Base-by-base conservation (phyloP, 2,329 filamentous ascomycete genomes). In the Penicillium sp. region DNA sequence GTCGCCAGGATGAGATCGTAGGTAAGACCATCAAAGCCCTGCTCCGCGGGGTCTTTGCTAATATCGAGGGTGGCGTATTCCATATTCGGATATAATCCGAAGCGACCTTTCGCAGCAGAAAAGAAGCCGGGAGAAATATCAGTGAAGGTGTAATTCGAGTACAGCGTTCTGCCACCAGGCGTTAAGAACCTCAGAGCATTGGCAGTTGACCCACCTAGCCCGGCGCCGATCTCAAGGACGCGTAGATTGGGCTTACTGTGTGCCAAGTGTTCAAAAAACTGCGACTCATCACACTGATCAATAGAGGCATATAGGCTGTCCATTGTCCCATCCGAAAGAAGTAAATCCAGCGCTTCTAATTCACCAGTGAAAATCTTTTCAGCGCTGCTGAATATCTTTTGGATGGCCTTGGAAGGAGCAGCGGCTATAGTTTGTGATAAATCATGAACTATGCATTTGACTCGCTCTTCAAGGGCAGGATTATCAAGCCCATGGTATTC, bases 1-100 rank as follows among this genome's bases (percentile, higher is more conserved):
- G 67, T 63, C 1, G 73, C 73, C 25, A 74, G 59, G 6, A 75
- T 62, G 1, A 75, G 57, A 31, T 75, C 72, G 51, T 68, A 75
- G 5, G 53, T 57, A n/a, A n/a, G n/a, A 2, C 49, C 50, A 25
- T 67, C 55, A 33, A 73, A 69, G 0, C 71, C 72, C 43, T 75
- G 72, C 8, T 59, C 57, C 2, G 18, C 25, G 0, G 67, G 67
- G 33, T 70, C 63, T 8, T 63, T 57, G n/a, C 58, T 62, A 20
- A 73, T 67, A 47, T 75, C 71, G 4, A 73, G 61, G 0, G 60
- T 63, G 2, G 59, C 53, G 44, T 67, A 75, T 23, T 67, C 60
- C 9, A 75, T 67, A 2, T 63, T 59, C 3, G 51, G 37, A 46
- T 63, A 67, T 1, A 43, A 26, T 1, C 45, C 50, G 44, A 69